Evolutionary conservation across 2,329 filamentous ascomycete species (phyloP), one percentile per base, ranked within the genome.

Genomic region (Cephalotrichum gorgonifer): DNA sequence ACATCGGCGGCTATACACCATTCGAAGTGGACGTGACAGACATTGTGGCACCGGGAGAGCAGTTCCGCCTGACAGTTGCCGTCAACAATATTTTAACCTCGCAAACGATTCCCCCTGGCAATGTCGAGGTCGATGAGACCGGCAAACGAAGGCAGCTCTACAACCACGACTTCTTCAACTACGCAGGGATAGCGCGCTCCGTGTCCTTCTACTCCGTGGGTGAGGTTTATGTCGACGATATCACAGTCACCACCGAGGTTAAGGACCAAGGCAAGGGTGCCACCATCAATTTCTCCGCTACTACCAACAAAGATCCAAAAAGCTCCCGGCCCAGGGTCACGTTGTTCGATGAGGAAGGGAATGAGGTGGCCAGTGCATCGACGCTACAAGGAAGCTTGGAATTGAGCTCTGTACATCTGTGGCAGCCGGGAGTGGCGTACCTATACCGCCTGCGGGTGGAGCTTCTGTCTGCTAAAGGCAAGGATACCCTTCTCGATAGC

Each of bases 1-100:
- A 83, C 56, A 64, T 70, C 3, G 79, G 79, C 31, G 79, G 79
- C 2, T 78, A 83, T 53, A 76, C 79, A 0, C 78, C 78, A 0
- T 74, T 74, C 52, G 69, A 74, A 45, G 54, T 82, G n/a, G 79
- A 83, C 54, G 61, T 81, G 20, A 79, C 75, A 1, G 75, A 79
- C 2, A 17, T 59, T 5, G 50, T 60, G 3, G 8, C 26, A 1
- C 51, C 58, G 0, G 59, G 59, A 0, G 27, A 58, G 25, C 51
- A 43, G 14, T 60, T 62, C 39, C 57, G 59, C 5, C 47, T 63
- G 20, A 62, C 61, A 0, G 58, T 64, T 23, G 59, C 56, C 5
- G 61, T 63, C 17, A 60, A 56, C 43, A 62, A 63, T 25, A 55
- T 58, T 25, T 56, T 64, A 1, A 58, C 52, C 7, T 56, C 54